Percentiles rank a stretch among this genome's conserved stretches.
Evolutionary conservation across 2,329 filamentous ascomycete genomes (phyloP).

Genomic region (Calonectria pteridis): DNA sequence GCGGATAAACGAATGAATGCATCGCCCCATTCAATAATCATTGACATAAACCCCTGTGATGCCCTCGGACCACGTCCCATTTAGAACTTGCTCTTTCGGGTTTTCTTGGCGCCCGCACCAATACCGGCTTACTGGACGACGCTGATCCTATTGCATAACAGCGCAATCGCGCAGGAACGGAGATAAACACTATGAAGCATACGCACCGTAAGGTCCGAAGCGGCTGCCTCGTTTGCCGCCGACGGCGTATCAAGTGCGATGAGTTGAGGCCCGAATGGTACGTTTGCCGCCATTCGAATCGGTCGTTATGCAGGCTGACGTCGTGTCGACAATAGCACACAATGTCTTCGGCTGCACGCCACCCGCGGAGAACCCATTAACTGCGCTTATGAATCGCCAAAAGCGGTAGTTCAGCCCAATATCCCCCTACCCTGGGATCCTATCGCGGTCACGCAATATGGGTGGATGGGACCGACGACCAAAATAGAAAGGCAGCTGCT

Average conservation of each 20-base stretch:
- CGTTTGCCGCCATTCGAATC: neutral
- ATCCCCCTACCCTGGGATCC: neutral
- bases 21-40: slow-evolving; percentile 8
- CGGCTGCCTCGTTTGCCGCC: neutral
- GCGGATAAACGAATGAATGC: slow-evolving; percentile 1
- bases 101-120: neutral
- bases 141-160: neutral
- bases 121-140: neutral
- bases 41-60: slow-evolving; percentile 2
- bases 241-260: neutral
- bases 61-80: neutral
- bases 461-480: neutral
- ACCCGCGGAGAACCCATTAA: neutral
- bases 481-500: neutral
- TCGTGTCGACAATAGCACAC: neutral
- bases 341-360: neutral
- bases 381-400: neutral
- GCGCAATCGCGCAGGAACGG: neutral
- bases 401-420: neutral
- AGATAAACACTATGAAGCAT: neutral
- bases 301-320: neutral
- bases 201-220: neutral
- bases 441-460: neutral
- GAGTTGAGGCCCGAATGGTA: slow-evolving; percentile 7
- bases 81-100: neutral